phyloP scores from a whole-genome alignment of 768 basidiomycete genomes.

The Leccinum pellstonianum region DNA sequence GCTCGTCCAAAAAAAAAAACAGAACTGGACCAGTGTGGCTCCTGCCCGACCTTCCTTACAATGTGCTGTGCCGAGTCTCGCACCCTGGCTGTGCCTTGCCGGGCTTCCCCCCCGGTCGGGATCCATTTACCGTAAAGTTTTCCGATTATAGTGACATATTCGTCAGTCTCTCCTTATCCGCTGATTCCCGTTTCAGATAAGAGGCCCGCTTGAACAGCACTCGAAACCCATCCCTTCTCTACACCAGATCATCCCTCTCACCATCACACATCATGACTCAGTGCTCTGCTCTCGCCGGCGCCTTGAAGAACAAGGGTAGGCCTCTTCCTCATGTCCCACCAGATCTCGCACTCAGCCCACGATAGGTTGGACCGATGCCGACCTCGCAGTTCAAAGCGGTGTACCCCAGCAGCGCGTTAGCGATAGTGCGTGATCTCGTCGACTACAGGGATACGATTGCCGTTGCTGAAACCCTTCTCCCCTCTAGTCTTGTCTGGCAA shows the following conservation, averaged over 20 bases:
- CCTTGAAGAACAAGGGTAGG: slow-evolving; percentile 50
- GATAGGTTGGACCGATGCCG: slow-evolving; percentile 8
- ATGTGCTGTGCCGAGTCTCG: no score
- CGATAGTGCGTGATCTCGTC: slow-evolving; percentile 43
- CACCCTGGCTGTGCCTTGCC: no score
- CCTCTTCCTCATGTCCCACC: neutral
- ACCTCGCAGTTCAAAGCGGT: slow-evolving; percentile 49
- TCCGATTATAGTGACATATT: neutral
- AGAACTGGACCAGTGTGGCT: no score
- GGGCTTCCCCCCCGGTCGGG: no score
- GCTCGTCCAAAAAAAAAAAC: no score
- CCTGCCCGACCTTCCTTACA: no score
- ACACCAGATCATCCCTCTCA: slow-evolving; percentile 36
- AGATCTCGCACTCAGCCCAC: neutral
- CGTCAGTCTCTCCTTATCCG: slow-evolving; percentile 13
- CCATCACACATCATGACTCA: slow-evolving; percentile 43
- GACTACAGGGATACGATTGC: neutral
- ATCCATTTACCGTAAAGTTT: no score
- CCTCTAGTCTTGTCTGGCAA: slow-evolving; percentile 48
- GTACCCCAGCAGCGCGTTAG: slow-evolving; percentile 46
- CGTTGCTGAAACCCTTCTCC: neutral
- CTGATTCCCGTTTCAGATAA: slow-evolving; percentile 17
- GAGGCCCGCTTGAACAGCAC: neutral
- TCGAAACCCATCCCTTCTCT: neutral
- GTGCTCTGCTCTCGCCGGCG: slow-evolving; percentile 58